These are phyloP conservation scores for Alternaria postmessia DNA, from an alignment of 2,329 filamentous ascomycete genomes.

Conservation along the genomic window DNA sequence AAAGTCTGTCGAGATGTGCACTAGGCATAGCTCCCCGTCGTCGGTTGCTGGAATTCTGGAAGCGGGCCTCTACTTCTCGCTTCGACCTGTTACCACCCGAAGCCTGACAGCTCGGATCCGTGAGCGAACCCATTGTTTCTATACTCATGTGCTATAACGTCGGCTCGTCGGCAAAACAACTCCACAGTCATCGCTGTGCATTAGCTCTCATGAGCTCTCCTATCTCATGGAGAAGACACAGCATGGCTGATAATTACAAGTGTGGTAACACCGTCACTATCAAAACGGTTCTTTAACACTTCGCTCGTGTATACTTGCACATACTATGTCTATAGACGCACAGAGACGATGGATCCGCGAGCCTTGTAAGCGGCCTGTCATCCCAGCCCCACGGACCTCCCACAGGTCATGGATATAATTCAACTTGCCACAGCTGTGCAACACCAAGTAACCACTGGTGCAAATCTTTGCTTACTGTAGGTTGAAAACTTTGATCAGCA, in stretches of 20 bases:
- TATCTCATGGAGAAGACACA: conserved; percentile 14
- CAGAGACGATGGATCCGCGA: conserved; percentile 14
- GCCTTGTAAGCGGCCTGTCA: conserved; percentile 24
- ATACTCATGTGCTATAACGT: not conserved
- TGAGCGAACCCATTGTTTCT: not conserved
- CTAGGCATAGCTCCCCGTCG: not conserved
- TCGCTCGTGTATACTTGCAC: conserved; percentile 4
- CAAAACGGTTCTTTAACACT: conserved; percentile 13
- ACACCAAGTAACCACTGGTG: conserved; percentile 3
- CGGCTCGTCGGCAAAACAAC: not conserved
- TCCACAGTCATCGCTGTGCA: not conserved
- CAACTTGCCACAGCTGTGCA: conserved; percentile 3
- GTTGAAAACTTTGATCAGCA: not conserved
- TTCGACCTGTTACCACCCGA: not conserved
- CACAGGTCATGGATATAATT: not conserved
- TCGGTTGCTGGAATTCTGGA: not conserved
- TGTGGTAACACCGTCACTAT: conserved; percentile 18
- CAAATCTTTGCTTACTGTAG: not conserved
- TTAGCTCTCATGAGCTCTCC: not conserved
- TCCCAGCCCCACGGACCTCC: conserved; percentile 3
- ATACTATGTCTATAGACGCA: conserved; percentile 1
- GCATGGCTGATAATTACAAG: conserved; percentile 18
- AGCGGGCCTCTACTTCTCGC: conserved; percentile 3
- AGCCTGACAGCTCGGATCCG: not conserved
- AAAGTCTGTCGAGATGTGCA: not conserved